Conservation (phyloP, 306 rosid genomes). For the Prunus davidiana region DNA sequence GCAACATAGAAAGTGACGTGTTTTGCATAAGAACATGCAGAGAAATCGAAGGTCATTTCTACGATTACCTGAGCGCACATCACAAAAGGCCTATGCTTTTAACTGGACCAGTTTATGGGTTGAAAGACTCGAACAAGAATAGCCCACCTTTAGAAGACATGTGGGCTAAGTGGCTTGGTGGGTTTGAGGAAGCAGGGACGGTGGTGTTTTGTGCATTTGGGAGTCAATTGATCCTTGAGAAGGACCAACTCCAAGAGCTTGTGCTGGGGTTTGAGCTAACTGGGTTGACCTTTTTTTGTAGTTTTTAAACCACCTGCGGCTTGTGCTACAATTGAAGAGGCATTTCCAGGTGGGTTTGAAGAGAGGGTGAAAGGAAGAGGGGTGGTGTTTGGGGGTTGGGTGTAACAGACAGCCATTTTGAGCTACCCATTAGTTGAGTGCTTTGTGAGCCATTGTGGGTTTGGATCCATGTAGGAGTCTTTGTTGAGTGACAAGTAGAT, state of each 20-base stretch:
- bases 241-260: conserved; percentile 37
- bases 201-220: no score
- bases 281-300: conserved; percentile 30
- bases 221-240: conserved; percentile 17
- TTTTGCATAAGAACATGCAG: conserved; percentile 6
- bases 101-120: conserved; percentile 33
- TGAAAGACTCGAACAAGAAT: neutral
- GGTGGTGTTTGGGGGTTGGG: no score
- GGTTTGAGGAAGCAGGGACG: no score
- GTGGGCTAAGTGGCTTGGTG: conserved; percentile 29
- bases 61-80: conserved; percentile 19
- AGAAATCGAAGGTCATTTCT: conserved; percentile 9
- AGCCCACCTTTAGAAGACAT: conserved; percentile 2
- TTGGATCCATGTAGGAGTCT: no score
- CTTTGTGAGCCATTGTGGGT: neutral
- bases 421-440: no score
- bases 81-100: conserved; percentile 26
- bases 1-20: conserved; percentile 31
- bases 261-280: conserved; percentile 36
- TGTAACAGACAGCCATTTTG: no score
- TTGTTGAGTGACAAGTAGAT: no score
- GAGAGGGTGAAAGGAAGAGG: conserved; percentile 13
- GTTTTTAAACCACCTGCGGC: conserved; percentile 33
- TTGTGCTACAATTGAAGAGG: conserved; percentile 23
- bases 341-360: conserved; percentile 1